Percentiles rank a stretch among this genome's conserved stretches.
Evolutionary conservation across 2,329 filamentous ascomycete species (phyloP).

Genomic region (Fusarium sp.): DNA sequence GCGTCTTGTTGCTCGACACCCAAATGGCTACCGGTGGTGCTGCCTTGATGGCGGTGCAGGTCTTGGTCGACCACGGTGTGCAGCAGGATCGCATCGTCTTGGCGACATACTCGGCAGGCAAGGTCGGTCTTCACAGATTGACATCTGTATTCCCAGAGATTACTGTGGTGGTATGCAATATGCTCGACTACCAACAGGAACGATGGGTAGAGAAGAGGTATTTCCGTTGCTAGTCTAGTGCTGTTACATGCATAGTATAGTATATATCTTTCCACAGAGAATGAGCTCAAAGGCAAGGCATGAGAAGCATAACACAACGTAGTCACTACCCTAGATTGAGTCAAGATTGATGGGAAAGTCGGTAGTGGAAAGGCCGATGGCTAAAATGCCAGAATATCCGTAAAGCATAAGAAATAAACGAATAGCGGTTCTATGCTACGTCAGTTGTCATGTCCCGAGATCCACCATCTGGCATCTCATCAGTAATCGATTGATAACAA

Average conservation of each 20-base stretch:
- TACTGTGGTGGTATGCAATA: conserved; percentile 84
- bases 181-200: conserved; percentile 84
- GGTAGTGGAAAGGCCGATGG: conserved; percentile 4
- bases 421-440: neutral
- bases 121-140: conserved; percentile 83
- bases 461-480: conserved; percentile 15
- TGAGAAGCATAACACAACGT: neutral
- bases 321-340: neutral
- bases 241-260: conserved; percentile 5
- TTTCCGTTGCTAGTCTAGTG: conserved; percentile 75
- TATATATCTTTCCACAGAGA: conserved; percentile 15
- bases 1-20: conserved; percentile 87
- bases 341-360: conserved; percentile 2
- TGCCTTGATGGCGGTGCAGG: conserved; percentile 91
- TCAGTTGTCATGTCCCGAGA: conserved; percentile 2
- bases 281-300: neutral
- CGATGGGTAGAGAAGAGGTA: conserved; percentile 93
- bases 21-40: conserved; percentile 94
- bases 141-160: conserved; percentile 90
- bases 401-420: conserved; percentile 1
- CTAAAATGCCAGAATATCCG: neutral
- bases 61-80: conserved; percentile 95
- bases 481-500: conserved; percentile 17
- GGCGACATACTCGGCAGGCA: conserved; percentile 91
- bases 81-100: conserved; percentile 86